Percentiles rank a stretch among this genome's conserved stretches.
Evolutionary conservation across 805 yeast species (phyloP).

Genomic region (Hanseniaspora nectarophila): DNA sequence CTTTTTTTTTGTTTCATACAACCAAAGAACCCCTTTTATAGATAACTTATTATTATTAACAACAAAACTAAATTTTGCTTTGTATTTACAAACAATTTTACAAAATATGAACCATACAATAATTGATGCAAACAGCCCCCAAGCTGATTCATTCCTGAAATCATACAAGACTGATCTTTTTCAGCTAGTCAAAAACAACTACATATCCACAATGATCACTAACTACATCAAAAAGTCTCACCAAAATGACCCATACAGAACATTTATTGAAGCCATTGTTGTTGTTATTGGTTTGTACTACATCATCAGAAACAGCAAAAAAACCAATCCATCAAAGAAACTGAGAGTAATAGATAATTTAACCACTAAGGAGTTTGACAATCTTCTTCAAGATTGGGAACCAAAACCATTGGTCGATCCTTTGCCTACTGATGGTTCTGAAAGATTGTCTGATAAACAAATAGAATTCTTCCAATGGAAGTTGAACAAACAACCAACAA

Average conservation of each 20-base stretch:
- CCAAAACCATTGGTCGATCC: slow-evolving; percentile 71
- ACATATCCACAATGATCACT: slow-evolving; percentile 27
- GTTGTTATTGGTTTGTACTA: slow-evolving; percentile 74
- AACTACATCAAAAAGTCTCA: slow-evolving; percentile 76
- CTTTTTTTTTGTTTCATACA: too few species aligned
- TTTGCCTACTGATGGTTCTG: slow-evolving; percentile 21
- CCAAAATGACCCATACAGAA: slow-evolving; percentile 86
- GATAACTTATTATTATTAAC: too few species aligned
- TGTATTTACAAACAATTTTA: too few species aligned
- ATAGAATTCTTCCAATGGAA: slow-evolving; percentile 43
- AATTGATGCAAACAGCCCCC: background rate
- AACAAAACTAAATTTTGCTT: too few species aligned
- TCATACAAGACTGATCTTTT: background rate
- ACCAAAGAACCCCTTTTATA: too few species aligned
- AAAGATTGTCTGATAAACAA: slow-evolving; percentile 20
- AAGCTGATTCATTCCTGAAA: background rate
- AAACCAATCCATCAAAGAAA: slow-evolving; percentile 52
- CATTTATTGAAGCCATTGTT: slow-evolving; percentile 64
- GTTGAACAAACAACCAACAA: slow-evolving; percentile 27
- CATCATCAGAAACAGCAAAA: slow-evolving; percentile 55
- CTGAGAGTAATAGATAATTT: slow-evolving; percentile 29
- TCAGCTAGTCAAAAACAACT: background rate
- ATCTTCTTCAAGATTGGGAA: slow-evolving; percentile 77
- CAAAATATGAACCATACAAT: background rate
- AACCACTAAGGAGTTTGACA: slow-evolving; percentile 57